Evolutionary conservation across 495 filamentous ascomycete species (phyloP), one percentile per base, ranked within the genome.

Genomic region (Penicillium taxi): DNA sequence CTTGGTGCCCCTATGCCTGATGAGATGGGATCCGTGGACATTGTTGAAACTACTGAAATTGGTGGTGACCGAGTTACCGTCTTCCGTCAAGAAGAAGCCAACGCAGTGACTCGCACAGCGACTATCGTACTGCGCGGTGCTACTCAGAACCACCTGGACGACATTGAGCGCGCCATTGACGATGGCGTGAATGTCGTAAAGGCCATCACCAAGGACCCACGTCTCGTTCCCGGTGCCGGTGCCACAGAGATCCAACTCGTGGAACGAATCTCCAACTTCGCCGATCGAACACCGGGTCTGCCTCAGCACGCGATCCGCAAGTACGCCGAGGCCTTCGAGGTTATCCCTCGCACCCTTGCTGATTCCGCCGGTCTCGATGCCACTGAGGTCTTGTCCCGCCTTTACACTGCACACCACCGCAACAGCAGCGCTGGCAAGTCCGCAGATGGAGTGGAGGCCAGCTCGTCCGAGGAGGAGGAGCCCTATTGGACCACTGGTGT

Each of bases 141-240:
- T 8, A 99, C 93, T 8, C 87, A 95, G 62, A 96, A 99, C 62
- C 85, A 96, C 58, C 78, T 99, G 26, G 93, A 99, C 49, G 93
- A 99, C 43, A 75, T 99, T 26, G 93, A 99, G 72, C 78, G 93
- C 39, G 93, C 93, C 32, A 87, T 99, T 21, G 93, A 99, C 50
- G 93, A 99, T 53, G 93, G 93, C 42, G 93, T 99, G 51, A 99
- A 95, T 55, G 93, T 94, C 32, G 85, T 99, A 52, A 99, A 99
- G 67, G 91, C 93, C 41, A 89, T 96, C 64, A 96, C 91, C 42
- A 83, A 85, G 57, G 93, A 96, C 55, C 67, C 88, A 21, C 75
- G 85, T 35, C 74, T 99, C 13, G 87, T 96, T 0, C 90, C 93
- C 33, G 93, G 93, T 32, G 93, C 93, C 26, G 93, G 93, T 36